These are phyloP conservation scores for Phialocephala subalpina DNA, from an alignment of 2,329 filamentous ascomycete genomes.

Conservation along the genomic window DNA sequence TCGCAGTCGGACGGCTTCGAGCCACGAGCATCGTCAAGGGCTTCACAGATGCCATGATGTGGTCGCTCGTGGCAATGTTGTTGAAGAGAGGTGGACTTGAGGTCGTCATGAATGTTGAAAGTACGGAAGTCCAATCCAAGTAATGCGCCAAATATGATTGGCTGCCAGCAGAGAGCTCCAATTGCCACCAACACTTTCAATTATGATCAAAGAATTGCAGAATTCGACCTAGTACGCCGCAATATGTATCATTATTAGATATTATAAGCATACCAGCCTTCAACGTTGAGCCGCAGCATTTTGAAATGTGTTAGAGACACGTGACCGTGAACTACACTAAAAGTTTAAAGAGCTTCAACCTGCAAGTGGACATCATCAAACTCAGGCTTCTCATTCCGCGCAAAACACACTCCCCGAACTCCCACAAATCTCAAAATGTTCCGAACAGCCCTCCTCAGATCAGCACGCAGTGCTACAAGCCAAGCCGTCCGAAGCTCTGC, in stretches of 20 bases:
- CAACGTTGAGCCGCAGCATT: background rate
- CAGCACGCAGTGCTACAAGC: conserved; percentile 63
- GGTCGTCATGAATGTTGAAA: background rate
- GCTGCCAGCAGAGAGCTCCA: conserved; percentile 28
- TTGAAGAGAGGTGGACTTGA: conserved; percentile 33
- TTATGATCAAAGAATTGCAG: background rate
- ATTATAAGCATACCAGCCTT: background rate
- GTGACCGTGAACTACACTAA: conserved; percentile 30
- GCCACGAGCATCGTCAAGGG: conserved; percentile 47
- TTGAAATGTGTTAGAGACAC: conserved; percentile 18
- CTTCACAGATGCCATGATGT: conserved; percentile 46
- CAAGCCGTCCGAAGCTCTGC: conserved; percentile 58
- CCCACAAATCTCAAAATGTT: conserved; percentile 72
- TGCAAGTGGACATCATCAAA: conserved; percentile 25
- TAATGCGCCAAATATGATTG: conserved; percentile 36
- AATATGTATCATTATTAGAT: background rate
- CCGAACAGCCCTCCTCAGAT: conserved; percentile 84
- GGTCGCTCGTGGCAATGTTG: conserved; percentile 42
- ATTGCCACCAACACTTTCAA: conserved; percentile 23
- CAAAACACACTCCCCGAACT: conserved; percentile 25
- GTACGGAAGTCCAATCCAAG: background rate
- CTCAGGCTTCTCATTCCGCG: conserved; percentile 16
- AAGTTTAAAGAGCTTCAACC: conserved; percentile 21
- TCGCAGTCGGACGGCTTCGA: conserved; percentile 42
- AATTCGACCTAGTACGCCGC: background rate